These are phyloP conservation scores for Lentithecium fluviatile DNA, from an alignment of 495 filamentous ascomycete species.

Conservation along the genomic window DNA sequence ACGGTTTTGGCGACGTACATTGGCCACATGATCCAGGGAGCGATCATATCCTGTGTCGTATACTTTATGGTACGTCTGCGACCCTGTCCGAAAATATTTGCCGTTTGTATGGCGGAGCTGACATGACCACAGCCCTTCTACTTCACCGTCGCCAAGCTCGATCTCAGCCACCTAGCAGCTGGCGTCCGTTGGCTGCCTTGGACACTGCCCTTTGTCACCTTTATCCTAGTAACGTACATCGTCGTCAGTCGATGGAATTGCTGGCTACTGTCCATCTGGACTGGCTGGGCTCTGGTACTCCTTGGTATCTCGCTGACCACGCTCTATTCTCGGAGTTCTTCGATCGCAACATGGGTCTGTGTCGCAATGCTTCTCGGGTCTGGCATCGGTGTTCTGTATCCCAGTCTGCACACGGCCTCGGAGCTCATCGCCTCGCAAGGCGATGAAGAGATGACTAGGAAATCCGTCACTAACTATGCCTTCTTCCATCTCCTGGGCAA, in stretches of 20 bases:
- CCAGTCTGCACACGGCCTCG: conserved; percentile 49
- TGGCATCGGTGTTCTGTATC: conserved; percentile 52
- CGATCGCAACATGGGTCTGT: conserved; percentile 45
- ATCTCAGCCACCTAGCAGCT: conserved; percentile 50
- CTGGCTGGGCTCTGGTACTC: conserved; percentile 51
- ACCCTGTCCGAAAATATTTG: neutral
- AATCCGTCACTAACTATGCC: conserved; percentile 53
- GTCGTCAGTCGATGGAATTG: conserved; percentile 45
- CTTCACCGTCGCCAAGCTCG: conserved; percentile 55
- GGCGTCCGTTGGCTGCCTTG: conserved; percentile 60
- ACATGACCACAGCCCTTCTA: conserved; percentile 52
- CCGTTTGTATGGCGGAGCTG: neutral
- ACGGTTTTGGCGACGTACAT: conserved; percentile 49
- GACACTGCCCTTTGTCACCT: conserved; percentile 52
- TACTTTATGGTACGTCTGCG: conserved; percentile 50
- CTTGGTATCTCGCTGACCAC: conserved; percentile 49
- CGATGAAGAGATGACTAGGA: conserved; percentile 34
- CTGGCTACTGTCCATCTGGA: conserved; percentile 52
- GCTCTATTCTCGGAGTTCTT: conserved; percentile 47
- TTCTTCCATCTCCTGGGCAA: conserved; percentile 61
- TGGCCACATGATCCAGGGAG: conserved; percentile 51
- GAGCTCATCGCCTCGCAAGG: conserved; percentile 49
- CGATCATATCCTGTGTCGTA: conserved; percentile 53
- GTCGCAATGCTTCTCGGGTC: conserved; percentile 49
- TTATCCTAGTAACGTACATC: conserved; percentile 42